Base-by-base conservation (phyloP, 805 yeast genomes). In the Kodamaea laetipori region DNA sequence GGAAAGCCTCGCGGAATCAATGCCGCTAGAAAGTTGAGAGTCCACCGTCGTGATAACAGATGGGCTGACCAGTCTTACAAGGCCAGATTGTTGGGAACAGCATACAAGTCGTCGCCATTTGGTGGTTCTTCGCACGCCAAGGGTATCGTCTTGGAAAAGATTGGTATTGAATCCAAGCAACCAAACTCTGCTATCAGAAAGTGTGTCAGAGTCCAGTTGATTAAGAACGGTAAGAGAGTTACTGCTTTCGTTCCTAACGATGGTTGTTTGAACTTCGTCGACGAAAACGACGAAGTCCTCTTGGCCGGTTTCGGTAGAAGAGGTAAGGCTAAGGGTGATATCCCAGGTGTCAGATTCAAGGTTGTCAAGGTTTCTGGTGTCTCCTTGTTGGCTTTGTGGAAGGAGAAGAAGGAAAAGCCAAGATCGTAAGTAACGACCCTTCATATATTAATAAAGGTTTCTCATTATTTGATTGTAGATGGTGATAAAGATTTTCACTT, bases 321-420 rank as follows among this genome's bases (percentile, higher is more conserved):
- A 85, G 99, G 99, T 83, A 94, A 94, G 85, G 99, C 99, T 77
- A 94, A 94, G 95, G 99, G 99, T 84, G 99, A 94, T 90, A 92
- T 94, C 73, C 99, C 99, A 77, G 99, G 99, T 89, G 99, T 94
- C 74, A 94, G 99, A 87, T 94, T 94, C 90, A 94, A 94, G 88
- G 99, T 94, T 74, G 99, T 94, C 75, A 94, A 94, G 84, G 99
- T 94, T 66, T 88, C 99, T 66, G 99, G 99, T 87, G 99, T 95
- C 69, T 94, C 99, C 66, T 84, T 94, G 77, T 84, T 90, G 74
- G 99, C 99, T 75, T 85, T 94, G 78, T 94, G 97, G 97, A 94
- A 92, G 84, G 99, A 95, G 84, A 94, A 94, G 97, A 94, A 94
- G 89, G 99, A 95, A 84, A 94, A 94, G 90, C 98, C 98, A 83